Evolutionary conservation across 1,284 basidiomycete species (phyloP), one percentile per base, ranked within the genome.

Genomic region (Peniophora sp.): DNA sequence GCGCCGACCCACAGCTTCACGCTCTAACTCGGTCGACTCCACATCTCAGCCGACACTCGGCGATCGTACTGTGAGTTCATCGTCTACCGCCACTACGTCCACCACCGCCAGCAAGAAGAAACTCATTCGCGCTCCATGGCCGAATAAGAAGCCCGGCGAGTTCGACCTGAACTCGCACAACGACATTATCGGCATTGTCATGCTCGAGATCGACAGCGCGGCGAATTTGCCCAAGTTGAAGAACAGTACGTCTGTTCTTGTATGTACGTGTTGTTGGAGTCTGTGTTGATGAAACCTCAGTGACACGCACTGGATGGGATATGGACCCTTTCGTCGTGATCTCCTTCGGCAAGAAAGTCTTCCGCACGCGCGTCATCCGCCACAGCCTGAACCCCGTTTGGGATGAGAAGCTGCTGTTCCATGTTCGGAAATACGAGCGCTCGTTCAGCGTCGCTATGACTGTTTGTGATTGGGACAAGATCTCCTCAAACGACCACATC

Each of bases 281-380:
- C 53, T 49, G 50, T 52, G 24, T 51, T 57, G 36, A 55, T 27
- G 15, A 2, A 15, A 12, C 14, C 35, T 2, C 54, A 89, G 88
- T 91, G 79, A 91, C 85, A 2, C 78, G 87, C 2, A 88, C 81
- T 0, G 88, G 88, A 0, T 94, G 85, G 80, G 95, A 98, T 63
- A 98, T 98, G 94, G 94, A 99, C 61, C 94, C 94, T 0, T 98
- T 97, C 61, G 89, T 93, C 14, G 93, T 99, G 57, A 81, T 95
- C 57, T 94, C 92, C 2, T 98, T 99, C 58, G 91, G 94, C 35
- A 95, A 96, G 69, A 97, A 97, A 67, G 91, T 98, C 10, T 98
- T 97, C 71, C 79, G 95, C 3, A 97, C 94, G 0, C 85, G 92
- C 44, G 85, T 94, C 24, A 87, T 94, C 54, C 81, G 92, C 10